Conservation (phyloP, 768 basidiomycete genomes). For the Exidia glandulosa region DNA sequence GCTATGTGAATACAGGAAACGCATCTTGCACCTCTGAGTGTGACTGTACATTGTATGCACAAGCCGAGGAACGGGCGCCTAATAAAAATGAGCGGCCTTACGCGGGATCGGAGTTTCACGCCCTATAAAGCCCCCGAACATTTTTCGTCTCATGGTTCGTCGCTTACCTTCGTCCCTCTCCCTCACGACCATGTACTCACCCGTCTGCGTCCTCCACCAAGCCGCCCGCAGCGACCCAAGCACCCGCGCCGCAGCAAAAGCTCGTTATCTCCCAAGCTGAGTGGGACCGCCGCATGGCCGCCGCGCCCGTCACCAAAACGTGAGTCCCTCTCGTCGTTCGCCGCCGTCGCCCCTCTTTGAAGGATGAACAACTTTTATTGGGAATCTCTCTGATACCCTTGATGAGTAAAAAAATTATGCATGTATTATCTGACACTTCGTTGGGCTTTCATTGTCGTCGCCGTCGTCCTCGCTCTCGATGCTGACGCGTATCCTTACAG, state of each 20-base stretch:
- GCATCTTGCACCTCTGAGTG: too few relatives aligned
- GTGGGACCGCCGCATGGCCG: constrained; percentile 76
- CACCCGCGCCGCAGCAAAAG: background rate
- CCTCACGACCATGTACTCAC: background rate
- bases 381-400: constrained; percentile 97
- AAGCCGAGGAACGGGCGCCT: too few relatives aligned
- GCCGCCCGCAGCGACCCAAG: background rate
- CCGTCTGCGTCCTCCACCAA: background rate
- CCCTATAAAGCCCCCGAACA: too few relatives aligned
- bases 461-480: constrained; percentile 1
- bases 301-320: constrained; percentile 79
- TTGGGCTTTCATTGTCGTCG: constrained; percentile 14
- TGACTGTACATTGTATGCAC: too few relatives aligned
- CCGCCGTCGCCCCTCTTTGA: constrained; percentile 7
- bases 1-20: too few relatives aligned
- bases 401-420: constrained; percentile 64
- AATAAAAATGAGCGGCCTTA: too few relatives aligned
- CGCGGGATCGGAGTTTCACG: too few relatives aligned
- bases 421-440: constrained; percentile 79
- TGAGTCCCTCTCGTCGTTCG: constrained; percentile 35
- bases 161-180: background rate
- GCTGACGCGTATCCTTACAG: constrained; percentile 34
- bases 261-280: constrained; percentile 24
- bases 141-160: background rate
- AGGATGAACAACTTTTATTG: constrained; percentile 69